A percentile compares a stretch with the other conserved stretches of the same genome.
These are phyloP conservation scores for Neurospora sp. DNA, from an alignment of 2,329 filamentous ascomycete genomes.

Conservation along the genomic window DNA sequence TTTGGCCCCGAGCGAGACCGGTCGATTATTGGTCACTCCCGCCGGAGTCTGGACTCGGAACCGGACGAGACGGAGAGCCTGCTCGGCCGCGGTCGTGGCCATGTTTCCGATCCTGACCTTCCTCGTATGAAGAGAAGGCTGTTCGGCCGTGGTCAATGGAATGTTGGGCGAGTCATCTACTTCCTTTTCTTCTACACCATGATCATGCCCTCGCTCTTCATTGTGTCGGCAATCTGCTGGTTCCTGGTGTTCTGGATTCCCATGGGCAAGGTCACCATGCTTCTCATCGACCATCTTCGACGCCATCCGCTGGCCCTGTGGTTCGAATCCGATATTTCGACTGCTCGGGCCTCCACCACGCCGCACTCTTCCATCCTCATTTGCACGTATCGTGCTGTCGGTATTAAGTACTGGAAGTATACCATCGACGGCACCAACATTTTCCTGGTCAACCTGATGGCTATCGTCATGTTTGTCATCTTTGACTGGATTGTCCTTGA, in stretches of 20 bases:
- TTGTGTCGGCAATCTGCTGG: constrained; percentile 88
- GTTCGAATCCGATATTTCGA: constrained; percentile 78
- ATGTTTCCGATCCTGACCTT: constrained; percentile 27
- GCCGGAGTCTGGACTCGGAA: constrained; percentile 79
- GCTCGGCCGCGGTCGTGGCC: constrained; percentile 52
- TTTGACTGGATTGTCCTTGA: constrained; percentile 81
- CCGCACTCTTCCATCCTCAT: constrained; percentile 79
- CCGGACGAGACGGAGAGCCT: constrained; percentile 83
- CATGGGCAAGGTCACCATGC: constrained; percentile 90
- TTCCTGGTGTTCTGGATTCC: constrained; percentile 96
- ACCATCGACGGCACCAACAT: constrained; percentile 98
- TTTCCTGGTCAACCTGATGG: constrained; percentile 95
- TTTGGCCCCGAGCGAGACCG: constrained; percentile 75
- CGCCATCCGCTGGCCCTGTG: constrained; percentile 87
- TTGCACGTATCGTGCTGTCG: constrained; percentile 94
- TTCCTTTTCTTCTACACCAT: constrained; percentile 94
- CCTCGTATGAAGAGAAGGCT: constrained; percentile 65
- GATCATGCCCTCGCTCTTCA: constrained; percentile 73
- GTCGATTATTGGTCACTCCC: constrained; percentile 75
- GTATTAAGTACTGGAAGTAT: constrained; percentile 97
- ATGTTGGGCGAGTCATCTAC: constrained; percentile 85
- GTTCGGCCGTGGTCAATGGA: constrained; percentile 95
- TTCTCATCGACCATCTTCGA: constrained; percentile 83
- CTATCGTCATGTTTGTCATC: constrained; percentile 87
- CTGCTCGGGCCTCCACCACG: constrained; percentile 59